A percentile compares a stretch with the other conserved stretches of the same genome.
phyloP scores from a whole-genome alignment of 2,329 filamentous ascomycete genomes.

The Amesomyces nigricolor region DNA sequence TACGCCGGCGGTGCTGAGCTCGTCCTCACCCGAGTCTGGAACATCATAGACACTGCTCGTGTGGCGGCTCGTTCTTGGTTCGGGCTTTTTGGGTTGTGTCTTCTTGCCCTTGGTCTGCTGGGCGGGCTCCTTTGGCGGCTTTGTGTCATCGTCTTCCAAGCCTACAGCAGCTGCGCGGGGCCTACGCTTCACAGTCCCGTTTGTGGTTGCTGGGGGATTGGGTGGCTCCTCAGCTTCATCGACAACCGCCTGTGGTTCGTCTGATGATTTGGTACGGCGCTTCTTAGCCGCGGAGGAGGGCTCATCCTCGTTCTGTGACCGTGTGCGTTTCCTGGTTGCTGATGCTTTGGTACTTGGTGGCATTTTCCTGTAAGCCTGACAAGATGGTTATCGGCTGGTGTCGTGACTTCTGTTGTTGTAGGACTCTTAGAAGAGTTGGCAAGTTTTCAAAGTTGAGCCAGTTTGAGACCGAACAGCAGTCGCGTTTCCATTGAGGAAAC shows the following conservation, averaged over 20 bases:
- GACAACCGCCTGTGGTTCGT: background rate
- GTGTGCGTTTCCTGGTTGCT: conserved; percentile 14
- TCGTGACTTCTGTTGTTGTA: no score
- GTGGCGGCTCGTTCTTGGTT: background rate
- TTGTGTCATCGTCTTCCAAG: background rate
- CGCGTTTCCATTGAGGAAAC: conserved; percentile 3
- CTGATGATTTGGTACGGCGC: conserved; percentile 11
- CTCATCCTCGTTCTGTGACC: conserved; percentile 18
- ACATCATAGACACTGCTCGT: conserved; percentile 26
- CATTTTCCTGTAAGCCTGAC: background rate
- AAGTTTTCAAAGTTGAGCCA: no score
- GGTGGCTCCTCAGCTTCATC: background rate
- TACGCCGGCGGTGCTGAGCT: conserved; percentile 10
- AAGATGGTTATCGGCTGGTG: background rate
- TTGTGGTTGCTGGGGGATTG: background rate
- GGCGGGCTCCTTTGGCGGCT: background rate
- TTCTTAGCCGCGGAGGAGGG: conserved; percentile 18
- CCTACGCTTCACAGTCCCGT: background rate
- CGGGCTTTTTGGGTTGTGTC: background rate
- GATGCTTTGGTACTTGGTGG: background rate
- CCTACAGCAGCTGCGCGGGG: background rate
- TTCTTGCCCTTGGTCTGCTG: background rate
- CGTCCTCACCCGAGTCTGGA: conserved; percentile 26
- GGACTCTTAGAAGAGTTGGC: no score
- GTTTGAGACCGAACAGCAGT: background rate